Base-by-base conservation (phyloP, 2,329 filamentous ascomycete species). In the Alternaria metachromatica region DNA sequence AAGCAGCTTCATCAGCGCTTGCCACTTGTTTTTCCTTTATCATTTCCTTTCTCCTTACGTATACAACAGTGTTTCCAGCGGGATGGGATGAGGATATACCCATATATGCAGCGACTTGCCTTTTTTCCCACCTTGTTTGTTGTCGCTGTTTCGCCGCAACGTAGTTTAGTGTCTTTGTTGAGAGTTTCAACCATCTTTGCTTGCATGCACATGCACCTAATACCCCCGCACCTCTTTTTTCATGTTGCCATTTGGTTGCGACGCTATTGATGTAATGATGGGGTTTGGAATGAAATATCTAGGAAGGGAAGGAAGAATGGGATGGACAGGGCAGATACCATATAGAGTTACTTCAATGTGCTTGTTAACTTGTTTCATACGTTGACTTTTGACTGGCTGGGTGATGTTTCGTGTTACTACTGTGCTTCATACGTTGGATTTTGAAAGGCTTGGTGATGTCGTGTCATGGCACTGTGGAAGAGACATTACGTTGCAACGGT, bases 61-160 rank as follows among this genome's bases (percentile, higher is more conserved):
- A 67, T 33, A 57, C 58, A 53, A 30, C 46, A 57, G 50, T 58
- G 54, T 56, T 65, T 63, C 63, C 60, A 63, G 60, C 54, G 59
- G 66, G 65, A 64, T 66, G 67, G 72, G 60, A 63, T 68, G 70
- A 73, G 66, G 70, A 58, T 65, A 65, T 65, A 65, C 63, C 63
- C 63, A 65, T 62, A 62, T 58, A 65, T 64, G 62, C 60, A 65
- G 63, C 63, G 63, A 51, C 51, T 51, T 57, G 25, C 26, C 55
- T 62, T 64, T 46, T 45, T 44, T 30, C 45, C 37, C 28, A 43
- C 44, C 41, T 20, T 41, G 18, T 56, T 55, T 54, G 33, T 55
- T 43, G 30, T 59, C 33, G 26, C 21, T 9, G 30, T 33, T 26
- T 60, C 46, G 30, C 15, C 20, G 18, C 43, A 45, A 60, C 49